Conservation (phyloP, 257 asterid species). For the Nicotiana attenuata region DNA sequence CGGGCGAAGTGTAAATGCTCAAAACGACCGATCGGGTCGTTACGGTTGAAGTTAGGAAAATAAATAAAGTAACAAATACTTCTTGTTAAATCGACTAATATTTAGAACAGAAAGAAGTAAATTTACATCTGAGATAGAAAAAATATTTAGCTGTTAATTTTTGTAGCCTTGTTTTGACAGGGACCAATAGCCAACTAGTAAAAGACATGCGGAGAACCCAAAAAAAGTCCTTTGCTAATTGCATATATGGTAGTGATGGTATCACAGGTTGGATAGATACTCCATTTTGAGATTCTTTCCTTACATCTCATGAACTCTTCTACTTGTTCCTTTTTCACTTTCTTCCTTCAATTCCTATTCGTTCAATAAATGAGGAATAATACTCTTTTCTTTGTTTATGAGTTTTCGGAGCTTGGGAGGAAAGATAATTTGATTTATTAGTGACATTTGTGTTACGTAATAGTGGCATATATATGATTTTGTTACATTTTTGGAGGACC, state of each 20-base stretch:
- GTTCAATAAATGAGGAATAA: not conserved
- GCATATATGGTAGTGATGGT: not conserved
- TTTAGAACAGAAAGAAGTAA: not conserved
- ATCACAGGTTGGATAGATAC: conserved; percentile 7
- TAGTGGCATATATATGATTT: not conserved
- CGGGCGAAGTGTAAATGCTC: no score
- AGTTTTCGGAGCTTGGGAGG: not conserved
- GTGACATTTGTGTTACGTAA: not conserved
- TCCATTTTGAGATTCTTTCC: conserved; percentile 6
- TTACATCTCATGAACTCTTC: conserved; percentile 7
- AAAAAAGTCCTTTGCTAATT: not conserved
- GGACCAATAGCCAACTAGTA: conserved; percentile 8
- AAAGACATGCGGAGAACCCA: not conserved
- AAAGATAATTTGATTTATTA: not conserved
- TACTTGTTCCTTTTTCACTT: not conserved
- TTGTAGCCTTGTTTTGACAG: not conserved
- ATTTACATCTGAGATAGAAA: not conserved
- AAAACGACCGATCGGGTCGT: no score
- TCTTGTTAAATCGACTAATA: not conserved
- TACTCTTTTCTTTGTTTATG: not conserved
- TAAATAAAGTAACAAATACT: not conserved
- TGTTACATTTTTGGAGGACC: conserved; percentile 1
- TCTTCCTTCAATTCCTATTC: not conserved
- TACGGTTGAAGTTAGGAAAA: no score
- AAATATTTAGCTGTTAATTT: not conserved